phyloP scores from a whole-genome alignment of 306 rosid species.

The Lathyrus tuberosus region DNA sequence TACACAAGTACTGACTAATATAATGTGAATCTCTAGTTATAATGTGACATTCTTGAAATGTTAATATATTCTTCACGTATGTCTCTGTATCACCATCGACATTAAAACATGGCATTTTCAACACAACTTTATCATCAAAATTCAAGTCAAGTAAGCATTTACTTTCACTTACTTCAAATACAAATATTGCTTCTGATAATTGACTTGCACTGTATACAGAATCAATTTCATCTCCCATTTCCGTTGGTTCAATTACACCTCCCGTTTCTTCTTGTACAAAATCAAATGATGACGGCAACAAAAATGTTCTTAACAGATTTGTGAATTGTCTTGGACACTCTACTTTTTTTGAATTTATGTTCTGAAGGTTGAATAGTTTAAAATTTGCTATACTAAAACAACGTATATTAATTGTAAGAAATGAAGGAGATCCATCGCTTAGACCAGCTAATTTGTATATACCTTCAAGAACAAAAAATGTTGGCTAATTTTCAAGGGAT shows the following conservation, averaged over 20 bases:
- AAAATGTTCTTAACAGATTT: slow-evolving; percentile 10
- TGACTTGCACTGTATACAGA: too few species aligned
- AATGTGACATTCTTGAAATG: too few species aligned
- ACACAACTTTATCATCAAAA: slow-evolving; percentile 23
- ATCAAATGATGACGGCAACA: not conserved
- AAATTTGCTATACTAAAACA: too few species aligned
- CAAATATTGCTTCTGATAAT: too few species aligned
- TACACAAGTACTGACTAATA: too few species aligned
- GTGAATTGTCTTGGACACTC: not conserved
- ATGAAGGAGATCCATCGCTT: not conserved
- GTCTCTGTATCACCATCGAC: slow-evolving; percentile 20
- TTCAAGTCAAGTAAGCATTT: too few species aligned
- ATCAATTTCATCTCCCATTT: slow-evolving; percentile 22
- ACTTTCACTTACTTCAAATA: too few species aligned
- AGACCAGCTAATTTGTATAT: not conserved
- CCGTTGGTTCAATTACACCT: too few species aligned
- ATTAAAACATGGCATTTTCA: slow-evolving; percentile 41
- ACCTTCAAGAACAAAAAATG: slow-evolving; percentile 12
- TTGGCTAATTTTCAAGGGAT: slow-evolving; percentile 6
- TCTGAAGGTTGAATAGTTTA: not conserved
- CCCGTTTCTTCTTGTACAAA: too few species aligned
- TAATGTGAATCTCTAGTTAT: too few species aligned
- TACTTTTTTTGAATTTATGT: not conserved
- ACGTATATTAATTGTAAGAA: not conserved
- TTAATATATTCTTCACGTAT: slow-evolving; percentile 1